Base-by-base conservation (phyloP, 106 monocot genomes). In the Phalaenopsis aphrodite region DNA sequence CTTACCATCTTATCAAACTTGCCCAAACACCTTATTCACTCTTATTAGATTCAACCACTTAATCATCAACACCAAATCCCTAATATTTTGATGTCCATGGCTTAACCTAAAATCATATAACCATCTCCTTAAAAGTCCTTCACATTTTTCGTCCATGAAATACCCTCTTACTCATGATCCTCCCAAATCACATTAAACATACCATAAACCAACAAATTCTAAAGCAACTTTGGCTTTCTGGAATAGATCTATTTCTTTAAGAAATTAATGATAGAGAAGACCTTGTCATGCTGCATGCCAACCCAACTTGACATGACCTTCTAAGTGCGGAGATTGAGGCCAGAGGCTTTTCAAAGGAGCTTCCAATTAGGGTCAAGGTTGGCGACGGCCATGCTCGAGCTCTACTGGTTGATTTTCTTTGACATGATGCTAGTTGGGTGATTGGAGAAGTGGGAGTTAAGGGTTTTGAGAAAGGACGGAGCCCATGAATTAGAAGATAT, bases 21-120 rank as follows among this genome's bases (percentile, higher is more conserved):
- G 49, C 39, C 67, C 55, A 79, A 24, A 61, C 86, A 86, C 72
- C 80, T 81, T 81, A 41, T 76, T 78, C 1, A 79, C 15, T 3
- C 88, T 86, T 39, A 84, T 78, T 16, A 82, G 55, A 77, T 89
- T 86, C 76, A 89, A 56, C 81, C 83, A 89, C 49, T 77, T 72
- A 38, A 89, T 57, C 19, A 72, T 69, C 36, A 84, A 82, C 1
- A 86, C 21, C 67, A 82, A 84, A 58, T 89, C 89, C 17, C 84
- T 86, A 14, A 81, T 78, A 78, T 30, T 89, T 89, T 4, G 77
- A 48, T 42, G 73, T 24, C 12, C 88, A 84, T 5, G 38, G 75
- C 8, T 82, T 68, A 1, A 14, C 73, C 37, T 81, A 30, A 42
- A 85, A 79, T 85, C 78, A 82, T 77, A 68, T 82, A 18, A 88